Evolutionary conservation across 23 red algal genomes (phyloP), one percentile per base, ranked within the genome.

Genomic region (Gracilaria domingensis): DNA sequence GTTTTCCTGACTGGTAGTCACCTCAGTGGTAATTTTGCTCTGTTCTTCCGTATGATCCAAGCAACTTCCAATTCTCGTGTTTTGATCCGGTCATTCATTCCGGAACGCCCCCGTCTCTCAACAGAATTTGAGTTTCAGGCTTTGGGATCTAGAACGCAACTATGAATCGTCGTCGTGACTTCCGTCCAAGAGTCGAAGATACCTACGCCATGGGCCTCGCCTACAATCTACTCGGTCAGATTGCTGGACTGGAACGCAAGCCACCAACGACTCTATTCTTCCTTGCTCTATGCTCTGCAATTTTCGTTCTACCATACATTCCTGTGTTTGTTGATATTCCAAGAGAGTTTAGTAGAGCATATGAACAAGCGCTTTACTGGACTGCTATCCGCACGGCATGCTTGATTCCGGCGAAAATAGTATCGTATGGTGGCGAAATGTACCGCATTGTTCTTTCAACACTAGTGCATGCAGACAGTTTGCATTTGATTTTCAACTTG

Each of bases 181-280:
- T 30, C 26, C 72, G 72, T 25, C 72, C 72, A 49, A 45, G 16
- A 17, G 13, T 51, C 45, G 72, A 77, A 30, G 37, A 62, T 30
- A 60, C 58, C 14, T 82, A 59, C 36, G 79, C 79, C 9, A 65
- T 82, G 79, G 49, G 53, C 0, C 74, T 90, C 51, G 37, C 32
- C 11, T 72, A 42, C 16, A 70, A 78, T 20, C 29, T 90, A 2
- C 28, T 79, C 6, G 48, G 26, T 51, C 69, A 69, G 29, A 58
- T 89, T 13, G 50, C 17, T 6, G 25, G 8, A 8, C 24, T 89
- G 36, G 85, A 78, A 38, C 49, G 51, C 14, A 79, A 80, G 44
- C 87, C 87, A 0, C 87, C 87, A 62, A 72, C 79, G 4, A 90
- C 87, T 44, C 30, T 90, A 21, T 81, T 80, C 26, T 54, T 90